phyloP scores from a whole-genome alignment of 2,329 filamentous ascomycete genomes.

The Amesomyces nigricolor region DNA sequence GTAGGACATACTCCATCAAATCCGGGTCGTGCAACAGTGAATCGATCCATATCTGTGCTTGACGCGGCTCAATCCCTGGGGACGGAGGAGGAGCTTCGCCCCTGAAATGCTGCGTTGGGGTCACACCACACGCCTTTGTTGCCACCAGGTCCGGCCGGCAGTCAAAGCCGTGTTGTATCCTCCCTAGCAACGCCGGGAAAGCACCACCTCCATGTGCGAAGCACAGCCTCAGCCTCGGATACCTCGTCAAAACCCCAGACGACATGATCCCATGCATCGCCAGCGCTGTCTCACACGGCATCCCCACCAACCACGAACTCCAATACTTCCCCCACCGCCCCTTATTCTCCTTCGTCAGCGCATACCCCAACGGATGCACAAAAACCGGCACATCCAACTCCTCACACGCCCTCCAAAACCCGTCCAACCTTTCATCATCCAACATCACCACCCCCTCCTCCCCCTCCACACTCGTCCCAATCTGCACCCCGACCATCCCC shows the following conservation, averaged over 20 bases:
- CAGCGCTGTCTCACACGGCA: slow-evolving; percentile 34
- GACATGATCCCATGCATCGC: slow-evolving; percentile 31
- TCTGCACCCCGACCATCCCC: slow-evolving; percentile 31
- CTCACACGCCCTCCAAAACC: slow-evolving; percentile 33
- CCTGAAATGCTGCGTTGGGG: slow-evolving; percentile 29
- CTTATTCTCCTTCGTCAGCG: slow-evolving; percentile 30
- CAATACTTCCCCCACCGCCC: slow-evolving; percentile 32
- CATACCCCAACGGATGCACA: slow-evolving; percentile 34
- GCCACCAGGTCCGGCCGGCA: slow-evolving; percentile 34
- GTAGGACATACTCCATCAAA: slow-evolving; percentile 31
- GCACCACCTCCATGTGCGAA: slow-evolving; percentile 35
- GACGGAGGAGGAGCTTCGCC: neutral
- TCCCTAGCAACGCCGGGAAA: slow-evolving; percentile 33
- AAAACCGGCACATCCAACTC: slow-evolving; percentile 31
- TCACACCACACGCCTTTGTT: slow-evolving; percentile 27
- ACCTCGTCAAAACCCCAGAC: slow-evolving; percentile 29
- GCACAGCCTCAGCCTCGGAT: slow-evolving; percentile 30
- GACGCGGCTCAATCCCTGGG: slow-evolving; percentile 1
- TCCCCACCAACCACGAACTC: slow-evolving; percentile 33
- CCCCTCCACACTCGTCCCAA: slow-evolving; percentile 31
- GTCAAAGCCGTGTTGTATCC: slow-evolving; percentile 34
- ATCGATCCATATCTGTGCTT: slow-evolving; percentile 32
- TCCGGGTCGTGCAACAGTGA: slow-evolving; percentile 34
- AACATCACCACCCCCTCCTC: slow-evolving; percentile 27
- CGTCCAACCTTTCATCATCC: slow-evolving; percentile 28